Evolutionary conservation across 441 rosid genomes (phyloP).

Genomic region (Corymbia calophylla): DNA sequence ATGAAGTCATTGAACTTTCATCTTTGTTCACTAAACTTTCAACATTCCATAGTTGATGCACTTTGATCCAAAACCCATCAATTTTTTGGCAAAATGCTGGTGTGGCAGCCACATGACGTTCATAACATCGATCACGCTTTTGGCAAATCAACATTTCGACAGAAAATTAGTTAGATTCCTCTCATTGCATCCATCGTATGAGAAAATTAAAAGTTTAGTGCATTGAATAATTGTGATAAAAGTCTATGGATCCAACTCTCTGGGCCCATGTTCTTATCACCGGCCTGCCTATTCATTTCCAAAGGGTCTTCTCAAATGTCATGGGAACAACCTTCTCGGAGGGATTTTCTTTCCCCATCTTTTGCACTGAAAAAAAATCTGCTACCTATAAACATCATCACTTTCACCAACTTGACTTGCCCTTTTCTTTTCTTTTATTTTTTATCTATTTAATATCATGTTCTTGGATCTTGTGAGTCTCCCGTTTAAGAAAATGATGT

Average conservation of each 20-base stretch:
- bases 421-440: background rate
- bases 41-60: background rate
- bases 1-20: background rate
- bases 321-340: background rate
- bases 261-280: background rate
- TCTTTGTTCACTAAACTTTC: background rate
- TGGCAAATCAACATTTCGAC: background rate
- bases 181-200: background rate
- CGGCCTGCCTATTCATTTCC: background rate
- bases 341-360: background rate
- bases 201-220: background rate
- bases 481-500: background rate
- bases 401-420: background rate
- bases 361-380: background rate
- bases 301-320: background rate
- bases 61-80: background rate
- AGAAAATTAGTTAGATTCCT: background rate
- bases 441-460: background rate
- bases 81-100: background rate
- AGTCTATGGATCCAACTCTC: background rate
- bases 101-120: background rate
- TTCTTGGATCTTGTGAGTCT: slow-evolving; percentile 17
- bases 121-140: background rate
- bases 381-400: background rate
- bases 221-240: background rate